Evolutionary conservation across 768 basidiomycete species (phyloP).

Genomic region (Trichaptum fuscoviolaceum): DNA sequence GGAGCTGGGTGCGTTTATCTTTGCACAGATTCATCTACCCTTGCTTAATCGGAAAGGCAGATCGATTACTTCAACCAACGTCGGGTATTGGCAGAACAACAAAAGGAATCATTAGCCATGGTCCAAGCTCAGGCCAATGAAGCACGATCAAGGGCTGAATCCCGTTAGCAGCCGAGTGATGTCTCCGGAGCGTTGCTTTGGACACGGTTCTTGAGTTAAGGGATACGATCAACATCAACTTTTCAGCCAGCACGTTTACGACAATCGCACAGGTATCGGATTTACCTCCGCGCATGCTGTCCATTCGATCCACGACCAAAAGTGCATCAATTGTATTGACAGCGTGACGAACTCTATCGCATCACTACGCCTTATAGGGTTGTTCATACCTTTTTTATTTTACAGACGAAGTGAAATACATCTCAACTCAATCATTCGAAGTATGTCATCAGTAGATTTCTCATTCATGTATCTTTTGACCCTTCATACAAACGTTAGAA

Average conservation of each 20-base stretch:
- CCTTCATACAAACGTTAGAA: too few relatives aligned
- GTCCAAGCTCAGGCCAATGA: constrained; percentile 40
- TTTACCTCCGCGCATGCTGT: background rate
- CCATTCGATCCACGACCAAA: background rate
- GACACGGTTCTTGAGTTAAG: background rate
- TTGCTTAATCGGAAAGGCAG: constrained; percentile 33
- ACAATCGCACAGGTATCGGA: background rate
- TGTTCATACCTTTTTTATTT: background rate
- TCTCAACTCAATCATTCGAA: background rate
- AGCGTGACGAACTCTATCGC: background rate
- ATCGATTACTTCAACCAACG: constrained; percentile 95
- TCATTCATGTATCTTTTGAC: background rate
- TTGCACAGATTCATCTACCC: background rate
- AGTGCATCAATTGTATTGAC: background rate
- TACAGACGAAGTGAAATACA: background rate
- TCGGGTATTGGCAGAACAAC: constrained; percentile 73
- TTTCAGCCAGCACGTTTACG: background rate
- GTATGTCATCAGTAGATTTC: background rate
- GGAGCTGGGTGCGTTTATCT: constrained; percentile 72
- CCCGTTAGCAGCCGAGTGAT: background rate
- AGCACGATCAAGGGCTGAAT: background rate
- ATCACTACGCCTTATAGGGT: background rate
- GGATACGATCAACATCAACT: background rate
- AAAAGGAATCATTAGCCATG: constrained; percentile 41
- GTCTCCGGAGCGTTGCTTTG: background rate